These are phyloP conservation scores for Aurinia saxatilis DNA, from an alignment of 345 rosid species.

Conservation along the genomic window DNA sequence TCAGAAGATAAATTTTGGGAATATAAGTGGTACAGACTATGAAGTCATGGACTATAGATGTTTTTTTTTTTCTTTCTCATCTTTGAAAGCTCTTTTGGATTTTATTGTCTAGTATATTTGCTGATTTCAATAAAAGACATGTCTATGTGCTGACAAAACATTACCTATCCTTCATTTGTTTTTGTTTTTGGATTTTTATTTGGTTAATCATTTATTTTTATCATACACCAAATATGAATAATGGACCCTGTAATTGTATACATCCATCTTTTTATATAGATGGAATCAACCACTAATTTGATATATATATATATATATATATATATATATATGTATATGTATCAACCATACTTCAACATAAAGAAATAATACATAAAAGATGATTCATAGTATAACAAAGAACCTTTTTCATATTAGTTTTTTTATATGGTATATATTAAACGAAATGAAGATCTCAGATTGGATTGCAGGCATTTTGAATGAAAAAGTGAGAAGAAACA, in stretches of 20 bases:
- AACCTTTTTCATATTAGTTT: neutral
- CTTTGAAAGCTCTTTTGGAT: constrained; percentile 32
- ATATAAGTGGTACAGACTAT: constrained; percentile 3
- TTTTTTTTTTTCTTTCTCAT: neutral
- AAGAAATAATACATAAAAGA: neutral
- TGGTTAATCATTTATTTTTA: neutral
- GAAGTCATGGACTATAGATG: constrained; percentile 9
- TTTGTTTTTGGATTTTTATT: constrained; percentile 4
- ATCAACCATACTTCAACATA: no score
- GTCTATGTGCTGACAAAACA: constrained; percentile 27
- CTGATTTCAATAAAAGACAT: constrained; percentile 22
- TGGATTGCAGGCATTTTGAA: constrained; percentile 40
- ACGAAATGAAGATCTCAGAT: neutral
- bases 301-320: no score
- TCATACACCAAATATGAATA: neutral
- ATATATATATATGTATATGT: no score
- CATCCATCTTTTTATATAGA: neutral
- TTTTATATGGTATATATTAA: neutral
- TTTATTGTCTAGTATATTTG: constrained; percentile 22
- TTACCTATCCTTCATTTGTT: constrained; percentile 7
- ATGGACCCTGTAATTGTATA: neutral
- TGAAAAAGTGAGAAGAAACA: constrained; percentile 46
- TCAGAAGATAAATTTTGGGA: neutral
- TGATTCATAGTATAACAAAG: neutral
- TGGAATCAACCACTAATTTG: no score